These are phyloP conservation scores for Cryptococcus sp. DNA, from an alignment of 1,284 basidiomycete species.

Conservation along the genomic window DNA sequence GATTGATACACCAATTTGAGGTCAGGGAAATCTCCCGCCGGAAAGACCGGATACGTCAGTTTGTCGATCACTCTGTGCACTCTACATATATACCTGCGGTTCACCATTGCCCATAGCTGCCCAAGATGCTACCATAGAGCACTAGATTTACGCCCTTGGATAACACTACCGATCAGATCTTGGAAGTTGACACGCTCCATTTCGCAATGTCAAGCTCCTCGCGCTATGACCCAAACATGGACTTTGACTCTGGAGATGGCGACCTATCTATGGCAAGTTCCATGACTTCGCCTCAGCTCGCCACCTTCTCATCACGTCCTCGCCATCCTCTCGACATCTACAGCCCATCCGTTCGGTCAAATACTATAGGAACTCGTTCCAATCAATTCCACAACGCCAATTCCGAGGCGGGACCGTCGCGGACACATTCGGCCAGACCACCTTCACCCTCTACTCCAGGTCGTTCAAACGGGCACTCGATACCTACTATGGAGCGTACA, in stretches of 20 bases:
- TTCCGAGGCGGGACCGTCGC: background rate
- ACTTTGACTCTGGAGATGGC: background rate
- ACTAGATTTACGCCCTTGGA: background rate
- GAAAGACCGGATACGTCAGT: background rate
- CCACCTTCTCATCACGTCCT: background rate
- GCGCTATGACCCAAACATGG: background rate
- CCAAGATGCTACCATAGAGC: background rate
- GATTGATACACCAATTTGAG: too few species aligned
- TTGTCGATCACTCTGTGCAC: background rate
- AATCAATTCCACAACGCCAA: background rate
- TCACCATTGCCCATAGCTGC: background rate
- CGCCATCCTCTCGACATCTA: background rate
- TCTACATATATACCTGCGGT: background rate
- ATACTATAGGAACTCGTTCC: background rate
- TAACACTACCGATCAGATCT: background rate
- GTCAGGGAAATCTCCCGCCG: background rate
- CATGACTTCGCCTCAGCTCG: background rate
- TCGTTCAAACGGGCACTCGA: background rate
- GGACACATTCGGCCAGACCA: background rate
- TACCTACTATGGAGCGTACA: background rate
- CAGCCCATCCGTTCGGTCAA: background rate
- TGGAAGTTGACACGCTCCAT: too few species aligned
- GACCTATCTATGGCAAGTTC: background rate
- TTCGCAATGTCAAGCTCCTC: background rate
- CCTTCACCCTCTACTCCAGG: background rate